Percentiles rank a stretch among this genome's conserved stretches.
Evolutionary conservation across 345 rosid genomes (phyloP).

Genomic region (Linum usitatissimum): DNA sequence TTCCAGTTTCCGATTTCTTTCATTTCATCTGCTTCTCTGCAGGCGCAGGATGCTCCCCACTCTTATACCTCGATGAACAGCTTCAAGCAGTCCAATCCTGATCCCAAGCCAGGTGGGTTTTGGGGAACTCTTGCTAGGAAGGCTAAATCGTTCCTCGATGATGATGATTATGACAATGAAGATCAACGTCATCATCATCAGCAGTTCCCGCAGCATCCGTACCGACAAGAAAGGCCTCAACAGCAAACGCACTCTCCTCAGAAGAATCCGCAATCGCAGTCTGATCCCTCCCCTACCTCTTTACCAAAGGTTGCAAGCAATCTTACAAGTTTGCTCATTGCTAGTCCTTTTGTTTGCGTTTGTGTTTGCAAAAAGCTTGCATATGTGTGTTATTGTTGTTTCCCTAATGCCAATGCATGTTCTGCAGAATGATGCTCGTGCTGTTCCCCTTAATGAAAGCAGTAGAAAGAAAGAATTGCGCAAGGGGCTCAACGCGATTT

Average conservation of each 20-base stretch:
- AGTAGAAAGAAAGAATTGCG: slow-evolving; percentile 9
- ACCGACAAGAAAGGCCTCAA: slow-evolving; percentile 2
- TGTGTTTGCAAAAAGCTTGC: neutral
- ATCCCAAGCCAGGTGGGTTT: slow-evolving; percentile 12
- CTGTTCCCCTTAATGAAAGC: slow-evolving; percentile 15
- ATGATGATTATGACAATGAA: slow-evolving; percentile 5
- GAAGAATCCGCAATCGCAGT: neutral
- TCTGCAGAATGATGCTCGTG: neutral
- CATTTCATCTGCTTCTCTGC: neutral
- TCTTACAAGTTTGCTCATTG: neutral
- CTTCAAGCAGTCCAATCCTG: slow-evolving; percentile 40
- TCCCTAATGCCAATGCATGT: neutral
- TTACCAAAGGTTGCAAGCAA: neutral
- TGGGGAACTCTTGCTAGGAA: slow-evolving; percentile 21
- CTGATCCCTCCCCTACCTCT: neutral
- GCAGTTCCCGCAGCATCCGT: neutral
- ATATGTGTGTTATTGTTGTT: neutral
- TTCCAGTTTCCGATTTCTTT: neutral
- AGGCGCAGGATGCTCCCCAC: slow-evolving; percentile 5
- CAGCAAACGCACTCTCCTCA: neutral
- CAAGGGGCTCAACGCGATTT: slow-evolving; percentile 22
- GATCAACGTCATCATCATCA: neutral
- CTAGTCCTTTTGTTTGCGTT: neutral
- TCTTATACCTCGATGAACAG: slow-evolving; percentile 32
- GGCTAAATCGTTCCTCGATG: slow-evolving; percentile 24